Evolutionary conservation across 306 rosid species (phyloP).

Genomic region (Geum urbanum): DNA sequence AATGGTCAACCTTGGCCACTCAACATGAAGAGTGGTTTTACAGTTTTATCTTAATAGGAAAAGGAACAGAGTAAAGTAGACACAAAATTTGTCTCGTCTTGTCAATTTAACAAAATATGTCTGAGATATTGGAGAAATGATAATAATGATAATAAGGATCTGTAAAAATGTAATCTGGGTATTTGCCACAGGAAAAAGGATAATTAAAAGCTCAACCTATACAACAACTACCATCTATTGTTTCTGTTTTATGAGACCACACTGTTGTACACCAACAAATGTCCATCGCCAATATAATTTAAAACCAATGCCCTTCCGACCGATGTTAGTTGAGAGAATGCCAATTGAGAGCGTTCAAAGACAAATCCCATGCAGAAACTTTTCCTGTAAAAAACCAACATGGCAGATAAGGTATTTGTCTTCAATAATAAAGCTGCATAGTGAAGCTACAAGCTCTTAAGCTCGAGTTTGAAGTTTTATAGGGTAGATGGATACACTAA

Average conservation of each 20-base stretch:
- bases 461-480: background rate
- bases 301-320: conserved; percentile 70
- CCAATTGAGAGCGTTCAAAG: conserved; percentile 54
- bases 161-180: too few species aligned
- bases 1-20: too few species aligned
- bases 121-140: too few species aligned
- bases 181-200: background rate
- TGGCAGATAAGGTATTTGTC: too few species aligned
- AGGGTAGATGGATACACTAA: background rate
- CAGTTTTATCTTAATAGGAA: too few species aligned
- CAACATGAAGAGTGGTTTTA: too few species aligned
- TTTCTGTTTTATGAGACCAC: conserved; percentile 11
- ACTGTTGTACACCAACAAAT: conserved; percentile 59
- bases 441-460: background rate
- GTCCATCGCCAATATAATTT: conserved; percentile 45
- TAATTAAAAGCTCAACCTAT: background rate
- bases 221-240: background rate
- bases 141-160: too few species aligned
- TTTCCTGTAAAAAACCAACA: conserved; percentile 39
- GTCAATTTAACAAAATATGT: too few species aligned
- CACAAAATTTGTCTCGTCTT: too few species aligned
- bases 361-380: conserved; percentile 51
- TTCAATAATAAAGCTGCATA: background rate
- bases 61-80: too few species aligned
- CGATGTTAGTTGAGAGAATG: conserved; percentile 82